phyloP scores from a whole-genome alignment of 1,139 yeast genomes.

The Diutina pseudorugosa region DNA sequence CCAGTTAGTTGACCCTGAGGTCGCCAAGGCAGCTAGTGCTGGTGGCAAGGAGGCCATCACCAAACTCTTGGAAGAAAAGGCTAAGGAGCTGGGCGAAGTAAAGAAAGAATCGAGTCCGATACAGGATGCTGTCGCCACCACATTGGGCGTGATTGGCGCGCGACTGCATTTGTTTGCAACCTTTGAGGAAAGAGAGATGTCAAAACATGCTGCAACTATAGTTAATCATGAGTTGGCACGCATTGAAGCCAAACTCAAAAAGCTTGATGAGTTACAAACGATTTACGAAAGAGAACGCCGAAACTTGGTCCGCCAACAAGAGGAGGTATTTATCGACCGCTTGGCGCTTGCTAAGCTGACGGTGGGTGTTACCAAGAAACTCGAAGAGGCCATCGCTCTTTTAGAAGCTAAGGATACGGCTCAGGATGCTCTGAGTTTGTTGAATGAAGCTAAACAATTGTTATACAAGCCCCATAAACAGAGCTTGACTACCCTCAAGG shows the following conservation, averaged over 20 bases:
- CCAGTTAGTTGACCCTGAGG: conserved; percentile 75
- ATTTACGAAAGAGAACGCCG: conserved; percentile 72
- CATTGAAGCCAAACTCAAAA: conserved; percentile 62
- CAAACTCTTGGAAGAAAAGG: conserved; percentile 40
- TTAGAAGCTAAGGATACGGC: conserved; percentile 14
- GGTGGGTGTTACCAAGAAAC: conserved; percentile 35
- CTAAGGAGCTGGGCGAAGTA: conserved; percentile 8
- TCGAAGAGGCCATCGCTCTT: conserved; percentile 29
- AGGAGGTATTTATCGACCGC: conserved; percentile 70
- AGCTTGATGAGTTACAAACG: conserved; percentile 62
- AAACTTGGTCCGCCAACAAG: conserved; percentile 63
- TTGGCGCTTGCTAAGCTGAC: conserved; percentile 59
- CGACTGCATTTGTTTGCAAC: conserved; percentile 76
- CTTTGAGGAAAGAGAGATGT: conserved; percentile 72
- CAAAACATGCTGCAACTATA: conserved; percentile 43
- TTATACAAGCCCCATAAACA: conserved; percentile 38
- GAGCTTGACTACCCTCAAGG: conserved; percentile 12
- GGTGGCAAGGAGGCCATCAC: conserved; percentile 32
- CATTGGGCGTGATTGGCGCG: conserved; percentile 64
- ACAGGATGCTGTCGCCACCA: conserved; percentile 34
- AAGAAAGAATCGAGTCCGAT: not conserved
- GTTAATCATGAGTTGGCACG: conserved; percentile 64
- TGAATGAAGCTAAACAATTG: conserved; percentile 37
- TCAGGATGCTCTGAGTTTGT: conserved; percentile 14
- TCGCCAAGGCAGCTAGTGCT: conserved; percentile 71